Conservation (phyloP, 2,329 filamentous ascomycete species). For the Monosporascus sp. region DNA sequence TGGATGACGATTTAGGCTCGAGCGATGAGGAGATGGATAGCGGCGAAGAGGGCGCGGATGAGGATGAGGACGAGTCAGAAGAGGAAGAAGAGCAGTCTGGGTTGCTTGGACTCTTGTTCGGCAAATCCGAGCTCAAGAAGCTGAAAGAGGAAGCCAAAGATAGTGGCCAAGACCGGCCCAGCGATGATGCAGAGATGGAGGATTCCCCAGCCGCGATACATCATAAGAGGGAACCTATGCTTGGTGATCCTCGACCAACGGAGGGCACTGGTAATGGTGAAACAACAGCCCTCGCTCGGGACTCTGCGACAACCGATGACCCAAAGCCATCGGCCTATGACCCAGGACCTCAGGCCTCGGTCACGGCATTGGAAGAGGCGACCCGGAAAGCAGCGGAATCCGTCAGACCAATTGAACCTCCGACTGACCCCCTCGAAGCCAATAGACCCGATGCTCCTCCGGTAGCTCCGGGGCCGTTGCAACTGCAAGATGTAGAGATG, state of each 20-base stretch:
- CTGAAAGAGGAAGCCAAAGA: conserved; percentile 38
- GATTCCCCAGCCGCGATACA: conserved; percentile 16
- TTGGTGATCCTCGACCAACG: background rate
- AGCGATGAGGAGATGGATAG: conserved; percentile 45
- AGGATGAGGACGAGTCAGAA: conserved; percentile 41
- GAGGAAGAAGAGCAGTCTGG: conserved; percentile 38
- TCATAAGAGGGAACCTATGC: background rate
- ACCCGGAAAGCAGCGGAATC: background rate
- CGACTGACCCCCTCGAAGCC: conserved; percentile 9
- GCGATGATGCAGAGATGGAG: conserved; percentile 29
- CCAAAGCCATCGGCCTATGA: background rate
- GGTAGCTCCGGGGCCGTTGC: conserved; percentile 10
- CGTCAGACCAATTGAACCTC: conserved; percentile 1
- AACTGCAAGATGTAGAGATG: conserved; percentile 18
- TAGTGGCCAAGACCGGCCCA: conserved; percentile 16
- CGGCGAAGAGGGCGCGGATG: conserved; percentile 37
- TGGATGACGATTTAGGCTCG: conserved; percentile 62
- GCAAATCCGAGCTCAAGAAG: conserved; percentile 51
- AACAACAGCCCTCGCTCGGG: background rate
- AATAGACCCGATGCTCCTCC: conserved; percentile 14
- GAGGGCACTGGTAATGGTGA: background rate
- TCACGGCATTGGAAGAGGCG: background rate
- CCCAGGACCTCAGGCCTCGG: background rate
- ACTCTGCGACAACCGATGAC: background rate
- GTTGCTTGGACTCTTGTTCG: conserved; percentile 54